Evolutionary conservation across 208 protist species (phyloP).

Genomic region (Trypanosoma melophagium): DNA sequence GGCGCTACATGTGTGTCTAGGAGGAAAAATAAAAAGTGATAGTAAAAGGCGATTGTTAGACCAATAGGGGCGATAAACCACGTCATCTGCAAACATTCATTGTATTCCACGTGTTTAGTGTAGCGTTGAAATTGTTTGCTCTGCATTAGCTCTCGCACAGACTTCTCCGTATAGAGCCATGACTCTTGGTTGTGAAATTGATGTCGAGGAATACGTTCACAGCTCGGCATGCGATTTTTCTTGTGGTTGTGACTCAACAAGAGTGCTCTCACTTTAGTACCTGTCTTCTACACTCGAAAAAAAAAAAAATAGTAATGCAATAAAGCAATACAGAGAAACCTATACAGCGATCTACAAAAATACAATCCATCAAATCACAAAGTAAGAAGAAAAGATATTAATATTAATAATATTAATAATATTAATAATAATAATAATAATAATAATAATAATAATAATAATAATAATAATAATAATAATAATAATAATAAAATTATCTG

Average conservation of each 20-base stretch:
- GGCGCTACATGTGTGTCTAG: conserved; percentile 18
- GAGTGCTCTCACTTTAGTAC: neutral
- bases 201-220: conserved; percentile 50
- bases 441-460: too few relatives aligned
- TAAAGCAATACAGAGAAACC: too few relatives aligned
- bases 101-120: conserved; percentile 60
- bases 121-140: conserved; percentile 61
- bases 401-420: too few relatives aligned
- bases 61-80: conserved; percentile 72
- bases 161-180: conserved; percentile 55
- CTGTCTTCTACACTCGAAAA: neutral
- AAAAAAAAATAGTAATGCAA: too few relatives aligned
- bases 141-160: conserved; percentile 45
- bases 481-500: too few relatives aligned
- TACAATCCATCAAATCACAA: too few relatives aligned
- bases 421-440: too few relatives aligned
- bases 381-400: too few relatives aligned
- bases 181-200: conserved; percentile 65
- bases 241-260: neutral
- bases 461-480: too few relatives aligned
- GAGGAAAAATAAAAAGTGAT: conserved; percentile 44
- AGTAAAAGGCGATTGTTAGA: conserved; percentile 55
- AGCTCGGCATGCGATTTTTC: conserved; percentile 27
- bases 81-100: conserved; percentile 54
- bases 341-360: too few relatives aligned